Base-by-base conservation (phyloP, 129 eudicot species). In the Logfia minima region DNA sequence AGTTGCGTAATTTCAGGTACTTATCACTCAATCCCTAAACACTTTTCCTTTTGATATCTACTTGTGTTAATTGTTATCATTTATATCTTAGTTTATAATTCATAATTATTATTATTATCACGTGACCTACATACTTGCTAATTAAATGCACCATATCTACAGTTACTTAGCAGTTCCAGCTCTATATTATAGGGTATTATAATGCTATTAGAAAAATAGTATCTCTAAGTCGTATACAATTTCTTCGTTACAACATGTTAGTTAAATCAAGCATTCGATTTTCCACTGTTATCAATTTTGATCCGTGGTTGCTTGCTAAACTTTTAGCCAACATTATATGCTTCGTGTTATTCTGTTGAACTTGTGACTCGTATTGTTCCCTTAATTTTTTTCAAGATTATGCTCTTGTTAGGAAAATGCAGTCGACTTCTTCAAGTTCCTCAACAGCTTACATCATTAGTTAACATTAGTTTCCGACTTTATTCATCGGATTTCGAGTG, bases 401-500 rank as follows among this genome's bases (percentile, higher is more conserved):
- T 80, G 83, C 74, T 66, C 75, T 35, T 80, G 61, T 35, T 65
- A 55, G 61, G 74, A 79, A 79, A 66, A 59, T 56, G 70, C 70
- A 72, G 6, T 79, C 88, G 62, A 34, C 67, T 74, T 67, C 69
- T 74, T 66, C 83, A 74, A 48, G 52, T 64, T 63, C 66, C 43
- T 75, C 77, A 74, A 59, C 85, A 48, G 19, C 69, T 69, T 66
- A 55, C 70, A 7, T 37, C 63, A 34, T 39, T 43, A 6, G n/a
- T 74, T 67, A 63, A 37, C 21, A 24, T 82, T 74, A 72, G 70
- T 62, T 63, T 64, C 64, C 77, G 69, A 61, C 69, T 77, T 31
- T 72, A 72, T 69, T 85, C 89, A 51, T 72, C 74, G 32, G 84
- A 81, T 61, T 35, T 53, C 8, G 88, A 84, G 48, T 28, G 26